phyloP scores from a whole-genome alignment of 139 green algal species.

The Chlamydomonas asymmetrica region DNA sequence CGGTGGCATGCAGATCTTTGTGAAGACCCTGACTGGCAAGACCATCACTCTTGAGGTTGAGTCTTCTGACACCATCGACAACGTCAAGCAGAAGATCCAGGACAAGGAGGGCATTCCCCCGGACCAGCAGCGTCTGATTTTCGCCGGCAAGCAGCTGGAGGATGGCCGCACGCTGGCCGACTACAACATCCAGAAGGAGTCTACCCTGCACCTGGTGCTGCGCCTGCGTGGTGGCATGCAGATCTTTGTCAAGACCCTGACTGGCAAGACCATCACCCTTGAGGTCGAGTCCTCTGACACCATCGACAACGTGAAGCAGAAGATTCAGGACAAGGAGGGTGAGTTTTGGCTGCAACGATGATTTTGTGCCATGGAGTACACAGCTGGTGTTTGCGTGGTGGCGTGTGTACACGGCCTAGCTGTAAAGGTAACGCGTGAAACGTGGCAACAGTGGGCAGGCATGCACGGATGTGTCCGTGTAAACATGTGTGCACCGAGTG shows the following conservation, averaged over 20 bases:
- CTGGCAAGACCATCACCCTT: conserved; percentile 98
- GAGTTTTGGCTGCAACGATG: conserved; percentile 78
- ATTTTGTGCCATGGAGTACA: too few relatives aligned
- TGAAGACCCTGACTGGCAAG: conserved; percentile 89
- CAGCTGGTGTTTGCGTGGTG: too few relatives aligned
- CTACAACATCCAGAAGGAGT: conserved; percentile 95
- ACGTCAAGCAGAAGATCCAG: too few relatives aligned
- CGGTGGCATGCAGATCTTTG: conserved; percentile 81
- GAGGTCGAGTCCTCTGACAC: too few relatives aligned
- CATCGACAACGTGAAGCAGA: too few relatives aligned
- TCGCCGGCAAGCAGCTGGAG: conserved; percentile 89
- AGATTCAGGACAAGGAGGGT: too few relatives aligned
- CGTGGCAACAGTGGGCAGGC: too few relatives aligned
- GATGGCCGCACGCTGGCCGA: conserved; percentile 80
- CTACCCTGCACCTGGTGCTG: conserved; percentile 95
- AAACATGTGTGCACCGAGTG: not conserved
- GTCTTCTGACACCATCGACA: too few relatives aligned
- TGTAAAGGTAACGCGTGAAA: too few relatives aligned
- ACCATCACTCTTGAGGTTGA: conserved; percentile 72
- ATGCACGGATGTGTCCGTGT: not conserved
- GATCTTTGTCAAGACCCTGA: conserved; percentile 94
- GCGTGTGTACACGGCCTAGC: too few relatives aligned
- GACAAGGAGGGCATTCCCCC: too few relatives aligned
- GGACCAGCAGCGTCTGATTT: too few relatives aligned
- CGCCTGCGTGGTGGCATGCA: conserved; percentile 95